phyloP scores from a whole-genome alignment of 2,329 filamentous ascomycete genomes.

The Apiospora hydei region DNA sequence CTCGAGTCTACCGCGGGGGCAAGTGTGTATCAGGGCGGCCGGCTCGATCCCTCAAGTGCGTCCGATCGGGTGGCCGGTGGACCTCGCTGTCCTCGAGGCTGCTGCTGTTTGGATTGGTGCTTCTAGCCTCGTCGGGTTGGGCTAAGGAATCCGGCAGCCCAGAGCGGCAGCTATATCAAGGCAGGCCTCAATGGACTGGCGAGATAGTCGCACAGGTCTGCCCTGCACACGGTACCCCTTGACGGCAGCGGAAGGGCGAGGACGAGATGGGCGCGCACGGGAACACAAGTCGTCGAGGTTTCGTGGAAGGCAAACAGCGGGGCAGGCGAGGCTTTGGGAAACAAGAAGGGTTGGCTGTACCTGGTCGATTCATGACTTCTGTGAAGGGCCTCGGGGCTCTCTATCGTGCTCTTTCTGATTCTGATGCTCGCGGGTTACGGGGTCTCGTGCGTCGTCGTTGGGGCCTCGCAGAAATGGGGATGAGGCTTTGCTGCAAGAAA shows the following conservation, averaged over 20 bases:
- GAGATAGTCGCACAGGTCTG: conserved; percentile 23
- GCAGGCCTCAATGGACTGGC: conserved; percentile 20
- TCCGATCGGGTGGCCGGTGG: conserved; percentile 1
- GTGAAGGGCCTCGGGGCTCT: background rate
- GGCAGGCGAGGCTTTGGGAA: conserved; percentile 38
- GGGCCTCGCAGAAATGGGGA: conserved; percentile 13
- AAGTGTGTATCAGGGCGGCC: background rate
- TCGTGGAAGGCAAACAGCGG: conserved; percentile 39
- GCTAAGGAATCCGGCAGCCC: background rate
- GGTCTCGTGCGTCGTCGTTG: conserved; percentile 15
- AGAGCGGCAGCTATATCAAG: background rate
- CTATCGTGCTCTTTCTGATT: background rate
- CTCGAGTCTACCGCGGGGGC: background rate
- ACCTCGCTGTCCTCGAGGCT: background rate
- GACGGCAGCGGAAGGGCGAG: conserved; percentile 27
- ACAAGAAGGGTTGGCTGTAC: conserved; percentile 45
- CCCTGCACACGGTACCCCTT: conserved; percentile 26
- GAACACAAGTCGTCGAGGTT: conserved; percentile 35
- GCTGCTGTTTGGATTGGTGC: background rate
- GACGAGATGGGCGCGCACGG: conserved; percentile 31
- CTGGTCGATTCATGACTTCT: conserved; percentile 66
- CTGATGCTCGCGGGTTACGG: background rate
- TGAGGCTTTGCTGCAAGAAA: conserved; percentile 3
- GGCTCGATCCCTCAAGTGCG: background rate
- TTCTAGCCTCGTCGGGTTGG: conserved; percentile 14